A percentile compares a stretch with the other conserved stretches of the same genome.
These are phyloP conservation scores for Priceomyces fermenticarens DNA, from an alignment of 805 yeast species.

Conservation along the genomic window DNA sequence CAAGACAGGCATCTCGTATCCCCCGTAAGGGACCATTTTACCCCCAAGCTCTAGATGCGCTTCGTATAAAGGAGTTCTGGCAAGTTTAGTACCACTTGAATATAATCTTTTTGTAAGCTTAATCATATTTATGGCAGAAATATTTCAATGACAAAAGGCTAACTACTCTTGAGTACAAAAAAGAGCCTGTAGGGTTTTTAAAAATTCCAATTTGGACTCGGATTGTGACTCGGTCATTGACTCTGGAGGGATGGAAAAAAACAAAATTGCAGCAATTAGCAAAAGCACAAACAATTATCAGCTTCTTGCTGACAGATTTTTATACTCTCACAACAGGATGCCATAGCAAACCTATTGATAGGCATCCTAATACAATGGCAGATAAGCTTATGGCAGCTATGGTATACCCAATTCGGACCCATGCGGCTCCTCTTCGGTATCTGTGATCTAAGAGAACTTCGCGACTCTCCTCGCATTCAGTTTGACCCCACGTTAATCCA, in stretches of 20 bases:
- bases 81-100: conserved; percentile 27
- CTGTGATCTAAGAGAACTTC: conserved; percentile 4
- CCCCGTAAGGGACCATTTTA: conserved; percentile 94
- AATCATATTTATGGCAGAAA: not conserved
- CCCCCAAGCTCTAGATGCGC: conserved; percentile 78
- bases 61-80: conserved; percentile 78
- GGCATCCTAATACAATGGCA: no score
- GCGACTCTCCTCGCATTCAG: no score
- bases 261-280: not conserved
- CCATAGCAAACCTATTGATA: no score
- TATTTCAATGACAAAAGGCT: not conserved
- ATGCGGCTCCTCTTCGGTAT: conserved; percentile 4
- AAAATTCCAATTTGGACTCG: not conserved
- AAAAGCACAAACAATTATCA: not conserved
- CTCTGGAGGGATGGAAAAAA: conserved; percentile 3
- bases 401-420: conserved; percentile 6
- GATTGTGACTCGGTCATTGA: not conserved
- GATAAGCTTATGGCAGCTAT: conserved; percentile 4
- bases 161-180: not conserved
- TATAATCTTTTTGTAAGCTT: conserved; percentile 17
- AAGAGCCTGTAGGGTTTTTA: not conserved
- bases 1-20: conserved; percentile 92
- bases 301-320: no score
- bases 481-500: not conserved
- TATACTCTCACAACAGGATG: no score